Percentiles rank a stretch among this genome's conserved stretches.
These are phyloP conservation scores for Sedum album DNA, from an alignment of 164 flowering plant genomes.

Conservation along the genomic window DNA sequence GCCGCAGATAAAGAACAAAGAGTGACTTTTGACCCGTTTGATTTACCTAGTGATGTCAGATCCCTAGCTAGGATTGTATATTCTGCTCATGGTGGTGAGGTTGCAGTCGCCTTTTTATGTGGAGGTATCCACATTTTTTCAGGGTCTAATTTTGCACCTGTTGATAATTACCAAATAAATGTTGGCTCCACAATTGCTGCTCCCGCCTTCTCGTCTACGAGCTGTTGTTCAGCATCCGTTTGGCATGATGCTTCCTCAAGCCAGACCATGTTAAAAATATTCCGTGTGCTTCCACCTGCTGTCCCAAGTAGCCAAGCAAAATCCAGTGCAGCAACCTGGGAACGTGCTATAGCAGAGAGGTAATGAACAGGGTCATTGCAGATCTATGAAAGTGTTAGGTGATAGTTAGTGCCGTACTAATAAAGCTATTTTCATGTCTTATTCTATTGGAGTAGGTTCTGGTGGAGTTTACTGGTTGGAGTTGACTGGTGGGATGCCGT, in stretches of 20 bases:
- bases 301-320: constrained; percentile 57
- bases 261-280: constrained; percentile 67
- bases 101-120: constrained; percentile 85
- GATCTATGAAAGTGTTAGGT: background rate
- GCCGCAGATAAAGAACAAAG: constrained; percentile 38
- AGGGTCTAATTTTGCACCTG: constrained; percentile 78
- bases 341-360: constrained; percentile 99
- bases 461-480: constrained; percentile 99
- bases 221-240: constrained; percentile 95
- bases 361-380: constrained; percentile 13
- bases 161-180: constrained; percentile 72
- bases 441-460: constrained; percentile 53
- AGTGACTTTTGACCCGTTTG: constrained; percentile 78
- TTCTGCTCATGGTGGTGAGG: constrained; percentile 97
- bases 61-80: constrained; percentile 86
- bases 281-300: constrained; percentile 94
- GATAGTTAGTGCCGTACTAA: background rate
- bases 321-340: constrained; percentile 76
- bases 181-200: constrained; percentile 93
- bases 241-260: constrained; percentile 83
- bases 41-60: constrained; percentile 90
- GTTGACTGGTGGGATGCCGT: constrained; percentile 99
- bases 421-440: background rate
- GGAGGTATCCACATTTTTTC: constrained; percentile 93
- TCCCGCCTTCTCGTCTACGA: constrained; percentile 94